Percentiles rank a stretch among this genome's conserved stretches.
Conservation (phyloP, 495 filamentous ascomycete species). For the Podospora tetraspora region DNA sequence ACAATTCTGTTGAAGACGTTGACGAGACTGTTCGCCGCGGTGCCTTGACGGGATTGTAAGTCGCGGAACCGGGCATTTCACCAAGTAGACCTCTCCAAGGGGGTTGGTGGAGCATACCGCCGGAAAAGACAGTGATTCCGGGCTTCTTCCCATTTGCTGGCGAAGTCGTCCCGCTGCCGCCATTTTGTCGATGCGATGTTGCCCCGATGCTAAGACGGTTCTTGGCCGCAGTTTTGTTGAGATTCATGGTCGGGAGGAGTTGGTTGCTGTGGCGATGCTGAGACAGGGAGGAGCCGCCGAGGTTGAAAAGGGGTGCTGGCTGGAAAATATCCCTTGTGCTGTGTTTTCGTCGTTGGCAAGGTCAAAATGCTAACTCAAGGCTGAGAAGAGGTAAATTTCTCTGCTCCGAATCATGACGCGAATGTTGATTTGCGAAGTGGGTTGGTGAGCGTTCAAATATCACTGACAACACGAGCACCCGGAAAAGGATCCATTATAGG, state of each 20-base stretch:
- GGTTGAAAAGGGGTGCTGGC: neutral
- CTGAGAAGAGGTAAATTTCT: neutral
- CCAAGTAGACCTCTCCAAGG: neutral
- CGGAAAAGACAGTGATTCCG: conserved; percentile 30
- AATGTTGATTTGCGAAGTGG: neutral
- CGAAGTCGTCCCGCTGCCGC: neutral
- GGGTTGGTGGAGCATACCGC: conserved; percentile 18
- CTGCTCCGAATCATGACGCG: neutral
- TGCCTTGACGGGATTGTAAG: conserved; percentile 53
- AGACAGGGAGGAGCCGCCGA: neutral
- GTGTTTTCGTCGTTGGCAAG: neutral
- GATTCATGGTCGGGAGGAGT: neutral
- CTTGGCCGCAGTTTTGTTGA: neutral
- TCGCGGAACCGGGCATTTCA: neutral
- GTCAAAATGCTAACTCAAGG: neutral
- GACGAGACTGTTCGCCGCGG: conserved; percentile 87
- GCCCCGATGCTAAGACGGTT: neutral
- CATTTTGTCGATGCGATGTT: neutral
- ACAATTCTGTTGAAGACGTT: conserved; percentile 78
- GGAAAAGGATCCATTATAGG: neutral
- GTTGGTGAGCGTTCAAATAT: neutral
- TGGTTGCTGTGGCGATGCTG: neutral
- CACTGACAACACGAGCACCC: neutral
- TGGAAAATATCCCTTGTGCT: neutral
- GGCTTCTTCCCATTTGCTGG: conserved; percentile 10